Percentiles rank a stretch among this genome's conserved stretches.
Evolutionary conservation across 495 filamentous ascomycete genomes (phyloP).

Genomic region (Hypoxylon lienhwacheense): DNA sequence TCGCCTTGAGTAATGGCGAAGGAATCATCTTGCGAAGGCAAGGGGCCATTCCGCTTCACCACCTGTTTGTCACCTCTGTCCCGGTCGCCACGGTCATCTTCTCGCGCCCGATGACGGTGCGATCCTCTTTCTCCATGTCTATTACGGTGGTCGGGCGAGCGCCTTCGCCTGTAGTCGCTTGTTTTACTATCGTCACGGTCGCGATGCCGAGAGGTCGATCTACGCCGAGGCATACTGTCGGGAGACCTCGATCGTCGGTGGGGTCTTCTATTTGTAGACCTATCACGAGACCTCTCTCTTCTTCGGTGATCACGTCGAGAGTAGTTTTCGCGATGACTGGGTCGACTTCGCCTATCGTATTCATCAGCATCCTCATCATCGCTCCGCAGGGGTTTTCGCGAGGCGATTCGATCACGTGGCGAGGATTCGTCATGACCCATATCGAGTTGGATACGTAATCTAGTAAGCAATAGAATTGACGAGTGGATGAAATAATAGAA

Average conservation of each 20-base stretch:
- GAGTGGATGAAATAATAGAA: conserved; percentile 2
- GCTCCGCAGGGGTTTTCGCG: conserved; percentile 24
- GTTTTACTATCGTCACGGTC: conserved; percentile 18
- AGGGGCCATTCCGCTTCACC: conserved; percentile 55
- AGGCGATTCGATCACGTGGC: conserved; percentile 11
- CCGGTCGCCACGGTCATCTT: conserved; percentile 22
- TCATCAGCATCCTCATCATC: conserved; percentile 27
- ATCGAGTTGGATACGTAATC: not conserved
- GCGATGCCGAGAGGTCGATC: conserved; percentile 39
- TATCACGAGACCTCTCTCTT: conserved; percentile 30
- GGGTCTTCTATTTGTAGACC: conserved; percentile 37
- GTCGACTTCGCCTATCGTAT: conserved; percentile 24
- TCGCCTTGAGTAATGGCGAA: conserved; percentile 59
- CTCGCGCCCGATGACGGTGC: conserved; percentile 23
- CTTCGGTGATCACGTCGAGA: conserved; percentile 22
- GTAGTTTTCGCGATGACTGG: conserved; percentile 27
- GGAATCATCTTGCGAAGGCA: conserved; percentile 72
- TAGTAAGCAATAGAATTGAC: not conserved
- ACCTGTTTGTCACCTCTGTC: conserved; percentile 27
- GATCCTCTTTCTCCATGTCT: conserved; percentile 16
- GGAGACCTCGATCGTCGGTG: conserved; percentile 46
- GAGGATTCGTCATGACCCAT: conserved; percentile 27
- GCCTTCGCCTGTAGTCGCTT: conserved; percentile 20
- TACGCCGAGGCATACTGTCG: conserved; percentile 33
- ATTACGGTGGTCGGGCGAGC: conserved; percentile 30